phyloP scores from a whole-genome alignment of 2,329 filamentous ascomycete genomes.

The Fusarium stilboides region DNA sequence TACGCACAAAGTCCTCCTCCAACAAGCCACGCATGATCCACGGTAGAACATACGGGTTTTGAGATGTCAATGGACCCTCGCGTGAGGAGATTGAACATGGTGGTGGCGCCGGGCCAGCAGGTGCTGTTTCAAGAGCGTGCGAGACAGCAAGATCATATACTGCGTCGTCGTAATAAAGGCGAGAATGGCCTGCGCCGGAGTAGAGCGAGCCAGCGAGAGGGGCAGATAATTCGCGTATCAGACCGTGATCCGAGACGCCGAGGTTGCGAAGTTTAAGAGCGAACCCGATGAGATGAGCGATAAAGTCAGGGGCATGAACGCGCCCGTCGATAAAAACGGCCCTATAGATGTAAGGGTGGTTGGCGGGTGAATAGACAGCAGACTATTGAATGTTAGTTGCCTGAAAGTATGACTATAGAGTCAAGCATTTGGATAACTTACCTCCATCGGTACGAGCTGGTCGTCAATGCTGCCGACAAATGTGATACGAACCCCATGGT shows the following conservation, averaged over 20 bases:
- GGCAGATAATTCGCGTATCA: slow-evolving; percentile 89
- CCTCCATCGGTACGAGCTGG: slow-evolving; percentile 93
- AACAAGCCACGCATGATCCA: slow-evolving; percentile 96
- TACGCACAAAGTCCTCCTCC: slow-evolving; percentile 92
- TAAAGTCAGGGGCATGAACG: slow-evolving; percentile 92
- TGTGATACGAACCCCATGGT: slow-evolving; percentile 85
- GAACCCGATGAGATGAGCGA: slow-evolving; percentile 93
- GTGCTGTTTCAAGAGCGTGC: slow-evolving; percentile 81
- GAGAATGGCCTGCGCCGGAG: slow-evolving; percentile 91
- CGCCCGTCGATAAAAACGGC: slow-evolving; percentile 97
- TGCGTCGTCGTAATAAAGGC: slow-evolving; percentile 89
- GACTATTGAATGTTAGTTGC: slow-evolving; percentile 67
- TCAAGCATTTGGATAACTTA: slow-evolving; percentile 56
- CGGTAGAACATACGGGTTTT: slow-evolving; percentile 91
- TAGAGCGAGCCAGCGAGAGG: slow-evolving; percentile 94
- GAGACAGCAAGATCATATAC: slow-evolving; percentile 86
- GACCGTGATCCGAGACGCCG: slow-evolving; percentile 91
- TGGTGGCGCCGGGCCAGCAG: slow-evolving; percentile 59
- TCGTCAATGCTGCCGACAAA: slow-evolving; percentile 97
- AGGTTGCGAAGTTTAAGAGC: slow-evolving; percentile 94
- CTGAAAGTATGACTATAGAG: neutral
- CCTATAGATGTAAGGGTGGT: slow-evolving; percentile 93
- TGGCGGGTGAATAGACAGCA: slow-evolving; percentile 86
- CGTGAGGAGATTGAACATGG: slow-evolving; percentile 49
- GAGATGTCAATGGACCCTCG: slow-evolving; percentile 59